Percentiles rank a stretch among this genome's conserved stretches.
Conservation (phyloP, 2,329 filamentous ascomycete genomes). For the Penicillium psychrosexuale region DNA sequence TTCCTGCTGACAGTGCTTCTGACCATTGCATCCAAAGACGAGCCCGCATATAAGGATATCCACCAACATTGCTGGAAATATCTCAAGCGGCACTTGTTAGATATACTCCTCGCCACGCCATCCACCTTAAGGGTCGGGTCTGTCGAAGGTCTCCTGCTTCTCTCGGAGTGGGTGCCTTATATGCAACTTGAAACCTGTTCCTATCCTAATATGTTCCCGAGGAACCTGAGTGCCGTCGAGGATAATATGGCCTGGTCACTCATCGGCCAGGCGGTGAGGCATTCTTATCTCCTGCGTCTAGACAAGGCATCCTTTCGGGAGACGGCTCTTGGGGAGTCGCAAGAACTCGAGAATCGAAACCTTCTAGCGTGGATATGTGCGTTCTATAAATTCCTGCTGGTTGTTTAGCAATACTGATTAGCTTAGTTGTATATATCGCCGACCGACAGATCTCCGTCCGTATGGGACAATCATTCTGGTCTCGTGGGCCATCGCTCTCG, state of each 20-base stretch:
- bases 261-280: constrained; percentile 23
- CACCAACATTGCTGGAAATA: constrained; percentile 10
- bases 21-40: constrained; percentile 15
- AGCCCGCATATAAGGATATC: neutral
- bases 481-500: constrained; percentile 13
- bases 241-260: constrained; percentile 25
- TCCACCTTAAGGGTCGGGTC: neutral
- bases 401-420: too few relatives aligned
- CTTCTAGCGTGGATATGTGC: constrained; percentile 14
- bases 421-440: constrained; percentile 10
- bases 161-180: constrained; percentile 25
- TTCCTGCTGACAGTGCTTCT: constrained; percentile 13
- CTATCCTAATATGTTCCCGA: neutral
- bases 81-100: constrained; percentile 7
- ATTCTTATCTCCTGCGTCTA: constrained; percentile 22
- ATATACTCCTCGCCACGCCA: constrained; percentile 13
- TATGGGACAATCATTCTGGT: constrained; percentile 20
- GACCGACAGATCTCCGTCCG: constrained; percentile 18
- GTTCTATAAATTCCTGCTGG: too few relatives aligned
- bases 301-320: constrained; percentile 18
- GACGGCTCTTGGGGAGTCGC: neutral
- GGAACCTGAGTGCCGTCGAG: constrained; percentile 3
- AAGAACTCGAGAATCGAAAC: constrained; percentile 5
- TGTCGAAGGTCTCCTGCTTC: constrained; percentile 20
- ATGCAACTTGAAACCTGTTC: neutral